These are phyloP conservation scores for Athelia sp. DNA, from an alignment of 1,284 basidiomycete species.

Conservation along the genomic window DNA sequence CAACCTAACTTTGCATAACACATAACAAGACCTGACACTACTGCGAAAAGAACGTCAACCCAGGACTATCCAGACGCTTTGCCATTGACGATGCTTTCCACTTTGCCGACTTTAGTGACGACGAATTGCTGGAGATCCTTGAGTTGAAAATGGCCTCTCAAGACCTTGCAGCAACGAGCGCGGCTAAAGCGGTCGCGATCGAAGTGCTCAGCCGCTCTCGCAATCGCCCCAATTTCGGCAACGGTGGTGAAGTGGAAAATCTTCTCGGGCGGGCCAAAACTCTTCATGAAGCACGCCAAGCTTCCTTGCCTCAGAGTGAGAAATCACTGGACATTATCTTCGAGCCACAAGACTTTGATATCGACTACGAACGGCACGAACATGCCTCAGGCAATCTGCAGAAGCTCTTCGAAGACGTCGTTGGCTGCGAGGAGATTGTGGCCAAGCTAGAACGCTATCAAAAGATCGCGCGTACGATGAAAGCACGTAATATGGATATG, in stretches of 20 bases:
- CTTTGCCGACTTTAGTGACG: slow-evolving; percentile 57
- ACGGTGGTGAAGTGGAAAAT: slow-evolving; percentile 66
- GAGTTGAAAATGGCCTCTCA: slow-evolving; percentile 51
- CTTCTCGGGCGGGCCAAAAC: slow-evolving; percentile 48
- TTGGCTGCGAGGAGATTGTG: slow-evolving; percentile 53
- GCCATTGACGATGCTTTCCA: slow-evolving; percentile 60
- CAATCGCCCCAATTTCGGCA: slow-evolving; percentile 61
- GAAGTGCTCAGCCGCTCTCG: slow-evolving; percentile 45
- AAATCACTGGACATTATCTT: slow-evolving; percentile 38
- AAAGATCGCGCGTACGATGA: slow-evolving; percentile 40
- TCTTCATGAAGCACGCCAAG: slow-evolving; percentile 42
- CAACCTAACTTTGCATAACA: too few species aligned
- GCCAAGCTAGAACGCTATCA: slow-evolving; percentile 45
- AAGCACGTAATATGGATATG: slow-evolving; percentile 34
- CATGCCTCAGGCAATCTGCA: slow-evolving; percentile 45
- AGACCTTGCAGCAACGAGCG: slow-evolving; percentile 49
- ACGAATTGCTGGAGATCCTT: slow-evolving; percentile 46
- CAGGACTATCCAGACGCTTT: slow-evolving; percentile 36
- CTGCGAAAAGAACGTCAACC: background rate
- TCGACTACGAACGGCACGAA: slow-evolving; percentile 42
- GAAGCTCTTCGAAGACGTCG: slow-evolving; percentile 55
- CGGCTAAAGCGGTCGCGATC: slow-evolving; percentile 51
- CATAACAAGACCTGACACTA: slow-evolving; percentile 9
- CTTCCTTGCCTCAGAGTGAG: slow-evolving; percentile 28
- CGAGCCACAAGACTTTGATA: slow-evolving; percentile 59